Conservation (phyloP, 176 grass and related monocot genomes). For the Microstegium vimineum region DNA sequence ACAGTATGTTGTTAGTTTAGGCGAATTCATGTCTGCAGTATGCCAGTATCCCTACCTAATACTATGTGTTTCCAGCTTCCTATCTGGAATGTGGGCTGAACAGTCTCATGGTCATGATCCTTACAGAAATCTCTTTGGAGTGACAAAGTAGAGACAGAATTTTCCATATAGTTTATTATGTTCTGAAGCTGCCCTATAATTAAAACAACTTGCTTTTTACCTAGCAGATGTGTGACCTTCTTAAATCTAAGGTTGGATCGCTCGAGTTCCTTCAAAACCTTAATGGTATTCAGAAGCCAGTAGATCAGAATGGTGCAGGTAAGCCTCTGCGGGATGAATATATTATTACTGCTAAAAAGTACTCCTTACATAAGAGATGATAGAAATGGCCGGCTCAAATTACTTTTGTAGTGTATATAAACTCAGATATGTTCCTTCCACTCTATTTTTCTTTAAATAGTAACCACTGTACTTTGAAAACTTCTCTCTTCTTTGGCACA, state of each 20-base stretch:
- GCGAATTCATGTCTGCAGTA: not conserved
- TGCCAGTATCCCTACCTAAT: not conserved
- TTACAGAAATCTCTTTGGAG: not conserved
- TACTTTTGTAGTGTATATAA: not conserved
- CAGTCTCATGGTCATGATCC: not conserved
- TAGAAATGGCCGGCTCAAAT: not conserved
- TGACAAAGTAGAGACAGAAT: not conserved
- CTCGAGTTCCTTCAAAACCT: conserved; percentile 74
- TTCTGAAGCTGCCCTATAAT: not conserved
- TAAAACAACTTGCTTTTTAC: conserved; percentile 16
- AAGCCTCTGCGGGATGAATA: not conserved
- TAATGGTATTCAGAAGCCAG: conserved; percentile 44
- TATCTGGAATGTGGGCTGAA: not conserved
- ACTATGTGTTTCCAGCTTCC: not conserved
- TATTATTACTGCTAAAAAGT: conserved; percentile 11
- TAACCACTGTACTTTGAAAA: not conserved
- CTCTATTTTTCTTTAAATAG: not conserved
- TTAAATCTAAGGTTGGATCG: conserved; percentile 86
- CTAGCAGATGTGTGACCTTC: conserved; percentile 61
- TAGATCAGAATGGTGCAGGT: conserved; percentile 51
- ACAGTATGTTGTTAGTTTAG: not conserved
- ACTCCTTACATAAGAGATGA: not conserved
- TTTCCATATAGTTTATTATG: not conserved
- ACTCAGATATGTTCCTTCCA: not conserved
- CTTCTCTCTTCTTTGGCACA: conserved; percentile 19